phyloP scores from a whole-genome alignment of 495 filamentous ascomycete species.

The Neurospora intermedia region DNA sequence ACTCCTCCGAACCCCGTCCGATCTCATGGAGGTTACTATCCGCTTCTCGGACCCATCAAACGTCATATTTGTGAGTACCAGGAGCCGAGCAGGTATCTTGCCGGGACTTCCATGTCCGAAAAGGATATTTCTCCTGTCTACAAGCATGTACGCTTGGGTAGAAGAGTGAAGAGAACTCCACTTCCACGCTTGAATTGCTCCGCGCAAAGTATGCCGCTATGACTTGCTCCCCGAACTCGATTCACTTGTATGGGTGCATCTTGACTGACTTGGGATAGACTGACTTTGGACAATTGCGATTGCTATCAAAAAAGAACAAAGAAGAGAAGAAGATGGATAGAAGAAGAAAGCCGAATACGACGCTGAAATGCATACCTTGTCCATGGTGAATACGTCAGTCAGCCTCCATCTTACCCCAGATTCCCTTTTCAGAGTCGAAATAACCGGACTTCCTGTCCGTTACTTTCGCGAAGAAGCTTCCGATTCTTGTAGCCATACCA shows the following conservation, averaged over 20 bases:
- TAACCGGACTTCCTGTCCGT: slow-evolving; percentile 13
- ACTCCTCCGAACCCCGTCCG: not conserved
- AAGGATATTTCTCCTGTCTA: not conserved
- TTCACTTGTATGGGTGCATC: not conserved
- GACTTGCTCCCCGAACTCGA: not conserved
- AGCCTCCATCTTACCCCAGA: not conserved
- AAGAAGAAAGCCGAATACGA: not conserved
- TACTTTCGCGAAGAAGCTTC: slow-evolving; percentile 16
- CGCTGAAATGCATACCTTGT: not conserved
- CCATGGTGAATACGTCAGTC: not conserved
- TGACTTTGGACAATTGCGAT: too few species aligned
- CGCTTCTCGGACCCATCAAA: not conserved
- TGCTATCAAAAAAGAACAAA: too few species aligned
- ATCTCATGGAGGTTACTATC: not conserved
- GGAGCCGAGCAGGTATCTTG: not conserved
- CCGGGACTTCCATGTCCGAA: not conserved
- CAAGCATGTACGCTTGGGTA: not conserved
- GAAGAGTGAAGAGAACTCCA: not conserved
- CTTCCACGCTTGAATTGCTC: not conserved
- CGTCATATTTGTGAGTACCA: not conserved
- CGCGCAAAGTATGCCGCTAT: not conserved
- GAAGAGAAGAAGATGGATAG: not conserved
- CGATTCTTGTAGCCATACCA: slow-evolving; percentile 33
- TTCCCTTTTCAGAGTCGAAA: slow-evolving; percentile 10
- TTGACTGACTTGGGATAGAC: not conserved